Conservation (phyloP, 1,139 yeast species). For the Yamadazyma sp. region DNA sequence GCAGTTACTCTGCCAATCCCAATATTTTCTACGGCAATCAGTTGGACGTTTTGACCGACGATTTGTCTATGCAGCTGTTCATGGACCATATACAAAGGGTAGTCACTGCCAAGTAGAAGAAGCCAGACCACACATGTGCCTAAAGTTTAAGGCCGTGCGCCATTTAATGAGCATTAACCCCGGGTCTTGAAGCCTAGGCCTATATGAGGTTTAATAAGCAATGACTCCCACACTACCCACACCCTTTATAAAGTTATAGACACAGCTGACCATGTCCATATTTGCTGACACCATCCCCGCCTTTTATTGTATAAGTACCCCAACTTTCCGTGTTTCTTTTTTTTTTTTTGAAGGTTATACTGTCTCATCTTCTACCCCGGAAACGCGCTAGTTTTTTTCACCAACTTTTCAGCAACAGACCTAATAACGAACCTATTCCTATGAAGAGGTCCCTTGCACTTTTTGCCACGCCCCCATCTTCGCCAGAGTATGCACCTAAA, state of each 20-base stretch:
- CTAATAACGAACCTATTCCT: neutral
- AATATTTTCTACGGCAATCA: conserved; percentile 32
- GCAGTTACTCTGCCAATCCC: conserved; percentile 51
- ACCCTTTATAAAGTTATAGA: too few species aligned
- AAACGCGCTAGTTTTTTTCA: neutral
- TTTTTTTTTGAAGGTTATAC: neutral
- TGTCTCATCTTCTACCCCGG: conserved; percentile 2
- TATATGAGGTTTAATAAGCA: neutral
- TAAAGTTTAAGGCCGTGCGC: too few species aligned
- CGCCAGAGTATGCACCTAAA: neutral
- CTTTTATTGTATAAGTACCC: too few species aligned
- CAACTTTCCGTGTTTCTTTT: neutral
- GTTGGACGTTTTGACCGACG: conserved; percentile 62
- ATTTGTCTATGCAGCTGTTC: conserved; percentile 65
- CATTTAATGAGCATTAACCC: too few species aligned
- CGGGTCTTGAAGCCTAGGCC: too few species aligned
- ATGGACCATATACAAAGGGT: conserved; percentile 56
- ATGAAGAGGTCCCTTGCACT: neutral
- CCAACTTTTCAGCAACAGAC: neutral
- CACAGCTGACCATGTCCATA: too few species aligned
- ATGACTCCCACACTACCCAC: too few species aligned
- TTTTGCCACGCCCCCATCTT: neutral
- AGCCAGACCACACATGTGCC: too few species aligned
- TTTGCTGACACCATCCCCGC: too few species aligned
- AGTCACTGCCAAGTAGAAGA: conserved; percentile 23